These are phyloP conservation scores for Dichotomopilus funicola DNA, from an alignment of 2,329 filamentous ascomycete species.

Conservation along the genomic window DNA sequence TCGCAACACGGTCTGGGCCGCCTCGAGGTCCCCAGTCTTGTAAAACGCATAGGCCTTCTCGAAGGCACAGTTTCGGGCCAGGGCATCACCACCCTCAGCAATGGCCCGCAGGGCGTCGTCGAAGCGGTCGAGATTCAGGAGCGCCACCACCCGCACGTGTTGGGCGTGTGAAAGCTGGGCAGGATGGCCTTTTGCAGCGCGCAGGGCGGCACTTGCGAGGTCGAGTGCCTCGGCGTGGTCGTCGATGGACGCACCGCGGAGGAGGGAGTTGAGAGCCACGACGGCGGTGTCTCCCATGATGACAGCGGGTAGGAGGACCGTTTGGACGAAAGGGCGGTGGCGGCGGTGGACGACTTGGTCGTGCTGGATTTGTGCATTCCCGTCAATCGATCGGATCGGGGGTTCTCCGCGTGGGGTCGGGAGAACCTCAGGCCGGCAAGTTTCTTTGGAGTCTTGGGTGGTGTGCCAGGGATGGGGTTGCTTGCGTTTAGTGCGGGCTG, in stretches of 20 bases:
- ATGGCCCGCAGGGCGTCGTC: conserved; percentile 67
- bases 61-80: conserved; percentile 56
- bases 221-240: conserved; percentile 71
- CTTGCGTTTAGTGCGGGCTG: too few relatives aligned
- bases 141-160: conserved; percentile 64
- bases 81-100: conserved; percentile 52
- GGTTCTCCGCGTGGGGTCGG: conserved; percentile 3
- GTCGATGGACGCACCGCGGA: conserved; percentile 50
- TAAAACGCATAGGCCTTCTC: conserved; percentile 81
- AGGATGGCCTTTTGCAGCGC: conserved; percentile 51
- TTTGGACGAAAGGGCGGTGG: background rate
- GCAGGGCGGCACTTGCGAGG: conserved; percentile 54
- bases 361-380: conserved; percentile 15
- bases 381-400: background rate
- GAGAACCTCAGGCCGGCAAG: background rate
- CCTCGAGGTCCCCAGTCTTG: conserved; percentile 63
- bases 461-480: too few relatives aligned
- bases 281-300: conserved; percentile 40
- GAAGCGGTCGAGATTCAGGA: conserved; percentile 77
- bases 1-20: conserved; percentile 46
- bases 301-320: conserved; percentile 10
- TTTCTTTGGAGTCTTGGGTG: too few relatives aligned
- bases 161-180: conserved; percentile 44
- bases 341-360: conserved; percentile 7
- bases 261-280: conserved; percentile 45